phyloP scores from a whole-genome alignment of 306 rosid genomes.

The Lablab purpureus region DNA sequence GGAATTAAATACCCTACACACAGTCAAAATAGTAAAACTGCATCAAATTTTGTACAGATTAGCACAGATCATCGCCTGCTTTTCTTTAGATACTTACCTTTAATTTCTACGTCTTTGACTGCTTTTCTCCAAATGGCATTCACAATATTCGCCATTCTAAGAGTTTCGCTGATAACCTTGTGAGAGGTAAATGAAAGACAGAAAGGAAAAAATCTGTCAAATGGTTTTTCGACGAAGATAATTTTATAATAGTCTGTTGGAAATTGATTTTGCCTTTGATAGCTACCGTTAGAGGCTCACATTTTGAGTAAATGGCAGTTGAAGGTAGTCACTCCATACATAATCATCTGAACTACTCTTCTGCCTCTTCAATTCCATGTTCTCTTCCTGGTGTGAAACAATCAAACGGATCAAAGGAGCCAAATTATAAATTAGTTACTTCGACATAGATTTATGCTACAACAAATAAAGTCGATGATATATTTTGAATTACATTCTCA shows the following conservation, averaged over 20 bases:
- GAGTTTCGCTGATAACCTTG: slow-evolving; percentile 91
- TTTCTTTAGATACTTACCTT: slow-evolving; percentile 52
- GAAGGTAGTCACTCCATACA: slow-evolving; percentile 84
- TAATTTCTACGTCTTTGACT: slow-evolving; percentile 72
- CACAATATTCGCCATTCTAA: slow-evolving; percentile 90
- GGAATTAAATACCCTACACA: slow-evolving; percentile 77
- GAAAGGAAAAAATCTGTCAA: background rate
- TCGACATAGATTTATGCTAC: background rate
- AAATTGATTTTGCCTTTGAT: background rate
- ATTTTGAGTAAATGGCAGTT: slow-evolving; percentile 80
- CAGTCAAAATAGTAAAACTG: background rate
- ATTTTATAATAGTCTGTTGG: background rate
- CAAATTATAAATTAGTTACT: slow-evolving; percentile 10
- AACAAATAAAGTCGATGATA: background rate
- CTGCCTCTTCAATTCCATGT: slow-evolving; percentile 74
- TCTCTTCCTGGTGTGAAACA: slow-evolving; percentile 71
- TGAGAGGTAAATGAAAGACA: slow-evolving; percentile 8
- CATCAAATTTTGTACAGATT: background rate
- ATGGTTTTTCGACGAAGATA: background rate
- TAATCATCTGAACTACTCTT: slow-evolving; percentile 55
- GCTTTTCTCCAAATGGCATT: slow-evolving; percentile 97
- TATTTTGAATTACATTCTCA: background rate
- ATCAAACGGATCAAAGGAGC: background rate
- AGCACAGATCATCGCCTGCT: background rate
- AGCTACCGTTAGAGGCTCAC: slow-evolving; percentile 54